Evolutionary conservation across 176 grass and related monocot genomes (phyloP).

Genomic region (Tillandsia fasciculata): DNA sequence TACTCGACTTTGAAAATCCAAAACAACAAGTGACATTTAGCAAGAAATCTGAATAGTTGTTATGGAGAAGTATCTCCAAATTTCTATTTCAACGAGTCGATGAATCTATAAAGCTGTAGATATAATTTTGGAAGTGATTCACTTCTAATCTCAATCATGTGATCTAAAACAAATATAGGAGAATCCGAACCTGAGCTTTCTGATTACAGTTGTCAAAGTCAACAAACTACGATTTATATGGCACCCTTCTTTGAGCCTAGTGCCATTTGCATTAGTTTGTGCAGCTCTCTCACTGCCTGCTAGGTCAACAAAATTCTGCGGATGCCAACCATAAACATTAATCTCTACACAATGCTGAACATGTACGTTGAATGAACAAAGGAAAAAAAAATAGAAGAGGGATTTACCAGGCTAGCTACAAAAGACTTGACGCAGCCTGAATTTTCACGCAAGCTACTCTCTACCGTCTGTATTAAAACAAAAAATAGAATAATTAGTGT

Average conservation of each 20-base stretch:
- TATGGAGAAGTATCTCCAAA: too few species aligned
- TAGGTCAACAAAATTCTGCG: conserved; percentile 97
- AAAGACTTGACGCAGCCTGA: conserved; percentile 93
- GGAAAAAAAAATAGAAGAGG: background rate
- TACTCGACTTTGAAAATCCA: too few species aligned
- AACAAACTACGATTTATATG: conserved; percentile 92
- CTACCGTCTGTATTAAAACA: conserved; percentile 55
- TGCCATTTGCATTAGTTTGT: conserved; percentile 89
- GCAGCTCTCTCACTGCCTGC: conserved; percentile 90
- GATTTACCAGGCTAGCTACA: conserved; percentile 77
- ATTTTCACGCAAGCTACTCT: conserved; percentile 67
- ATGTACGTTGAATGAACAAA: background rate
- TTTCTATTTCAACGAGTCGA: too few species aligned
- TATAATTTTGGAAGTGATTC: too few species aligned
- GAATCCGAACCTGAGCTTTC: conserved; percentile 68
- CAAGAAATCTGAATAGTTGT: too few species aligned
- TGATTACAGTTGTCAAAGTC: conserved; percentile 92
- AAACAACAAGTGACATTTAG: too few species aligned
- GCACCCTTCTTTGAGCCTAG: conserved; percentile 81
- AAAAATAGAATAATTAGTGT: conserved; percentile 19
- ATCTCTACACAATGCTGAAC: conserved; percentile 26
- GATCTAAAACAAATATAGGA: background rate
- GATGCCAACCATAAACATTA: conserved; percentile 10
- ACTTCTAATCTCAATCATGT: background rate
- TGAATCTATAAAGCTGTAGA: too few species aligned